phyloP scores from a whole-genome alignment of 2,329 filamentous ascomycete species.

The Aureobasidium mangrovei region DNA sequence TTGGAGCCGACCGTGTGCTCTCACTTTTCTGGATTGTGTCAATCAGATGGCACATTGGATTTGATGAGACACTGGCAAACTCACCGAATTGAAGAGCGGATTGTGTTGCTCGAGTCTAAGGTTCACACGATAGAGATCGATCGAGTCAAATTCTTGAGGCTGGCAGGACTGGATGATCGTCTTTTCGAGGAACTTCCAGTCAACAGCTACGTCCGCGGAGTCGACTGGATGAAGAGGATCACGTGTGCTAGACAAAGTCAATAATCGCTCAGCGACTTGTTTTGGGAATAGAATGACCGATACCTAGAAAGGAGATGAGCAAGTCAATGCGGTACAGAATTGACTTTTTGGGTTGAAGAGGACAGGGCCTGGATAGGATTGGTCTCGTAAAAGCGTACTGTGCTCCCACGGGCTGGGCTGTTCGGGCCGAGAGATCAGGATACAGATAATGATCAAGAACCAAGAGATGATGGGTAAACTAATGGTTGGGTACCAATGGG shows the following conservation, averaged over 20 bases:
- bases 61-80: neutral
- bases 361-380: neutral
- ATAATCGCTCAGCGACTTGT: too few species aligned
- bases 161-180: neutral
- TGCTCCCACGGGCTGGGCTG: neutral
- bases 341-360: neutral
- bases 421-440: slow-evolving; percentile 11
- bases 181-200: neutral
- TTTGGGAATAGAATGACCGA: too few species aligned
- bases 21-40: slow-evolving; percentile 3
- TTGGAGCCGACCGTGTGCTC: slow-evolving; percentile 5
- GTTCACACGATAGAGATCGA: neutral
- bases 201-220: neutral
- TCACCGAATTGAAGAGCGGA: neutral
- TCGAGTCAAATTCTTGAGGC: neutral
- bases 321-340: neutral
- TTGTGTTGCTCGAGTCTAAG: neutral
- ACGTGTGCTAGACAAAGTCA: neutral
- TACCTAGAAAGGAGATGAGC: too few species aligned
- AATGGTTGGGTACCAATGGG: slow-evolving; percentile 6
- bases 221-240: neutral
- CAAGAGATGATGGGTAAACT: neutral
- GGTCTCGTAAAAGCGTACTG: neutral
- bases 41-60: neutral
- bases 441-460: neutral